phyloP scores from a whole-genome alignment of 768 basidiomycete genomes.

The Lactarius vividus region DNA sequence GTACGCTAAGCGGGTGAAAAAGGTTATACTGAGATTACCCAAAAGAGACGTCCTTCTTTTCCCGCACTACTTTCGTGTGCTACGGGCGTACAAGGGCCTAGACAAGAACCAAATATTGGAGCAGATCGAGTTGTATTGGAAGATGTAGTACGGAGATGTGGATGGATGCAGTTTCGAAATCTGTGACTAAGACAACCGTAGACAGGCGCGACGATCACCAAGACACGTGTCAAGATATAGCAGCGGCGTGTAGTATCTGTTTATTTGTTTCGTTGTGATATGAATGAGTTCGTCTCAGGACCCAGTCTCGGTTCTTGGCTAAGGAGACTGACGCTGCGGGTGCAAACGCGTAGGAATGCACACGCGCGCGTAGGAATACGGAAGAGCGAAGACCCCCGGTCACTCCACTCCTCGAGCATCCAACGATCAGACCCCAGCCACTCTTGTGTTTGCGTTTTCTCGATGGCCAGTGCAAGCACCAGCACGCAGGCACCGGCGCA shows the following conservation, averaged over 20 bases:
- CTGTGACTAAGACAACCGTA: conserved; percentile 1
- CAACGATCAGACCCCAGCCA: conserved; percentile 18
- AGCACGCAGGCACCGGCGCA: conserved; percentile 25
- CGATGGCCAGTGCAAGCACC: conserved; percentile 24
- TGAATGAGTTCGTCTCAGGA: not conserved
- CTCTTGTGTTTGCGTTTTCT: conserved; percentile 18
- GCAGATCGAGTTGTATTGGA: not conserved
- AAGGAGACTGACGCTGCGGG: too few relatives aligned
- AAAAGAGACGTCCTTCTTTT: not conserved
- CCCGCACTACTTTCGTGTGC: not conserved
- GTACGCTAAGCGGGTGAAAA: not conserved
- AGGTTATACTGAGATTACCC: not conserved
- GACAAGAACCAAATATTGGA: not conserved
- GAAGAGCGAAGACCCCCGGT: not conserved
- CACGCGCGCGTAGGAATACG: not conserved
- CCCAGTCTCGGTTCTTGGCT: not conserved
- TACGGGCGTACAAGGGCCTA: not conserved
- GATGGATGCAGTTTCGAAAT: conserved; percentile 12
- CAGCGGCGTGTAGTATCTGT: not conserved
- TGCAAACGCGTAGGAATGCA: too few relatives aligned
- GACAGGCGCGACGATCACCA: not conserved
- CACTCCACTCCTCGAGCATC: not conserved
- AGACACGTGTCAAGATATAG: not conserved
- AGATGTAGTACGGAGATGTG: conserved; percentile 17
- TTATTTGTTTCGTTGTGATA: not conserved